Evolutionary conservation across 2,329 filamentous ascomycete species (phyloP).

Genomic region (Botryotinia convoluta): DNA sequence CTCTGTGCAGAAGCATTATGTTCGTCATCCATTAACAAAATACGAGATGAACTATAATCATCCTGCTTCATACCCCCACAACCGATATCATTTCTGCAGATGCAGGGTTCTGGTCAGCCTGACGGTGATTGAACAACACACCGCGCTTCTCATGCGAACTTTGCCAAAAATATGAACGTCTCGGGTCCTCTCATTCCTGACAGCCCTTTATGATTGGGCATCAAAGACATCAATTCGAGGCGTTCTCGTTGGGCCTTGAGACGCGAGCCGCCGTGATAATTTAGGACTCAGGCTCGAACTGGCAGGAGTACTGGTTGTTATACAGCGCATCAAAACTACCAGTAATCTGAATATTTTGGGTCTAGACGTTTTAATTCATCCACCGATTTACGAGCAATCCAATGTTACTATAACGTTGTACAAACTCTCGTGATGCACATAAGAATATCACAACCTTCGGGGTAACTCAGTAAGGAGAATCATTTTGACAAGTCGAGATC

Average conservation of each 20-base stretch:
- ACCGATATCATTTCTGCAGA: slow-evolving; percentile 27
- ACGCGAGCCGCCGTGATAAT: slow-evolving; percentile 33
- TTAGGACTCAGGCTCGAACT: slow-evolving; percentile 4
- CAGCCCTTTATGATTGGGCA: slow-evolving; percentile 37
- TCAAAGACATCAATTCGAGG: slow-evolving; percentile 28
- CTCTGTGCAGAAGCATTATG: slow-evolving; percentile 14
- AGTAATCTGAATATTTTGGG: slow-evolving; percentile 25
- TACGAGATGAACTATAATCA: slow-evolving; percentile 19
- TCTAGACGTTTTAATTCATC: not conserved
- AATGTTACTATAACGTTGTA: slow-evolving; percentile 31
- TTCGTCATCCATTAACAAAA: slow-evolving; percentile 14
- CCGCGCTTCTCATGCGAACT: slow-evolving; percentile 31
- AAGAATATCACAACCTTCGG: slow-evolving; percentile 21
- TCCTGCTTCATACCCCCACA: slow-evolving; percentile 25
- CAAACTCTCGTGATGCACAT: slow-evolving; percentile 27
- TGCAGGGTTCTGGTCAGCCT: slow-evolving; percentile 33
- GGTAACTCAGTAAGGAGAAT: slow-evolving; percentile 18
- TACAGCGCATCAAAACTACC: slow-evolving; percentile 50
- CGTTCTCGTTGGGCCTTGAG: slow-evolving; percentile 35
- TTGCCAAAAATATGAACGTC: slow-evolving; percentile 18
- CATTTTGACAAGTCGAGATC: slow-evolving; percentile 20
- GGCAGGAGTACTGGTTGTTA: slow-evolving; percentile 41
- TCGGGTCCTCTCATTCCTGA: slow-evolving; percentile 24
- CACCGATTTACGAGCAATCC: slow-evolving; percentile 13
- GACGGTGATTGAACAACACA: slow-evolving; percentile 32